Percentiles rank a stretch among this genome's conserved stretches.
phyloP scores from a whole-genome alignment of 768 basidiomycete species.

The Amanita phalloides region DNA sequence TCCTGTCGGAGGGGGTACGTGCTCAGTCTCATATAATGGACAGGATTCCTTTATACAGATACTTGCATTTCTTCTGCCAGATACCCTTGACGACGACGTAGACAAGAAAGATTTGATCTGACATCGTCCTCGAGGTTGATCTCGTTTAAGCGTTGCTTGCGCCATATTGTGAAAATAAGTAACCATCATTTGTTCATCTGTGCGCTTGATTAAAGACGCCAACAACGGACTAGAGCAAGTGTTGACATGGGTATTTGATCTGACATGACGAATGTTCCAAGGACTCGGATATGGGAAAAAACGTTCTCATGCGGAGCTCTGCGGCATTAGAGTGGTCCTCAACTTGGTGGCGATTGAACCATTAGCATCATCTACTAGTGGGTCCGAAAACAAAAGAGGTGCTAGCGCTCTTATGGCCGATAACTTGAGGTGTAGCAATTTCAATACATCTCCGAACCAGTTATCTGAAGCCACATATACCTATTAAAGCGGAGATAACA shows the following conservation, averaged over 20 bases:
- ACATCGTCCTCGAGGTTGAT: no score
- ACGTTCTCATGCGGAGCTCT: conserved; percentile 1
- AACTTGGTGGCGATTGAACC: background rate
- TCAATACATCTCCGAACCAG: no score
- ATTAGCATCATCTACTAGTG: background rate
- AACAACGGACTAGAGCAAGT: conserved; percentile 9
- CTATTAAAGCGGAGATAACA: background rate
- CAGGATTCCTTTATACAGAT: background rate
- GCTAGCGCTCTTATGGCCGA: background rate
- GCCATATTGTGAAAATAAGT: background rate
- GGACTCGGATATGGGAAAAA: background rate
- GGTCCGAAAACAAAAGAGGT: background rate
- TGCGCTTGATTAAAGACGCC: conserved; percentile 3
- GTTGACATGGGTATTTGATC: conserved; percentile 22
- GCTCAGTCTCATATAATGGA: background rate
- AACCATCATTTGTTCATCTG: background rate
- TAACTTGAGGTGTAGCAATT: background rate
- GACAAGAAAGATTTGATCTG: no score
- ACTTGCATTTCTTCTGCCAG: no score
- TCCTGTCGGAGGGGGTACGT: background rate
- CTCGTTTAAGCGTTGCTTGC: background rate
- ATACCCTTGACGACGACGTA: no score
- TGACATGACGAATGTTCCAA: conserved; percentile 5
- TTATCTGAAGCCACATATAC: background rate
- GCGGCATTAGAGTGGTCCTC: background rate